Percentiles rank a stretch among this genome's conserved stretches.
Conservation (phyloP, 164 flowering plant genomes). For the Kalanchoe fedtschenkoi region DNA sequence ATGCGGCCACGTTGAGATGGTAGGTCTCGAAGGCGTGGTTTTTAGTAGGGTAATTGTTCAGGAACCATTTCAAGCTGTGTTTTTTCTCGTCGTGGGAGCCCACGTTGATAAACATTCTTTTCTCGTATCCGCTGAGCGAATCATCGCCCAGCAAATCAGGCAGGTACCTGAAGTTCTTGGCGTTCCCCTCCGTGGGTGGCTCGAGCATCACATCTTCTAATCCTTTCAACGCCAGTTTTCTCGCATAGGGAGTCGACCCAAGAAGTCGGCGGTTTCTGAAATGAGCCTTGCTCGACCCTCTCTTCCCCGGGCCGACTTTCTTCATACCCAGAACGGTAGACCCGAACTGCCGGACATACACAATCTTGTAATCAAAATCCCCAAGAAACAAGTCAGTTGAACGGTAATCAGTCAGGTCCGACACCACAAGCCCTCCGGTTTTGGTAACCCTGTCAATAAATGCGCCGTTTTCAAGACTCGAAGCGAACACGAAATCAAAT, state of each 20-base stretch:
- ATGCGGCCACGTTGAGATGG: slow-evolving; percentile 21
- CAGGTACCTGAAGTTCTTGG: slow-evolving; percentile 32
- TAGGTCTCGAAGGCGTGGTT: slow-evolving; percentile 32
- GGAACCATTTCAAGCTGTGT: slow-evolving; percentile 29
- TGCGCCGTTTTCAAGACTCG: slow-evolving; percentile 5
- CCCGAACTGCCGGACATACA: slow-evolving; percentile 28
- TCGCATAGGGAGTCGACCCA: slow-evolving; percentile 19
- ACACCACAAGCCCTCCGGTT: slow-evolving; percentile 28
- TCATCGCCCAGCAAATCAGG: slow-evolving; percentile 39
- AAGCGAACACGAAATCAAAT: slow-evolving; percentile 29
- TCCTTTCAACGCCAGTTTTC: slow-evolving; percentile 28
- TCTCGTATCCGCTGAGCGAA: slow-evolving; percentile 30
- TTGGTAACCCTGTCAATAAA: slow-evolving; percentile 29
- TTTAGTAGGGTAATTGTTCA: slow-evolving; percentile 36
- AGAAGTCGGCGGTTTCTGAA: slow-evolving; percentile 18
- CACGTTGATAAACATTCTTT: slow-evolving; percentile 40
- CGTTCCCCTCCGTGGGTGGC: slow-evolving; percentile 31
- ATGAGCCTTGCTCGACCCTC: neutral
- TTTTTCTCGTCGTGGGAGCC: slow-evolving; percentile 9
- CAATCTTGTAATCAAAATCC: slow-evolving; percentile 34
- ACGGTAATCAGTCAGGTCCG: slow-evolving; percentile 17
- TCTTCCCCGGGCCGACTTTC: slow-evolving; percentile 14
- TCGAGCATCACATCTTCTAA: slow-evolving; percentile 49
- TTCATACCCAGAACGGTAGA: slow-evolving; percentile 36
- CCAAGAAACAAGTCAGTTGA: slow-evolving; percentile 12